Base-by-base conservation (phyloP, 1,284 basidiomycete species). In the Austropuccinia psidii region DNA sequence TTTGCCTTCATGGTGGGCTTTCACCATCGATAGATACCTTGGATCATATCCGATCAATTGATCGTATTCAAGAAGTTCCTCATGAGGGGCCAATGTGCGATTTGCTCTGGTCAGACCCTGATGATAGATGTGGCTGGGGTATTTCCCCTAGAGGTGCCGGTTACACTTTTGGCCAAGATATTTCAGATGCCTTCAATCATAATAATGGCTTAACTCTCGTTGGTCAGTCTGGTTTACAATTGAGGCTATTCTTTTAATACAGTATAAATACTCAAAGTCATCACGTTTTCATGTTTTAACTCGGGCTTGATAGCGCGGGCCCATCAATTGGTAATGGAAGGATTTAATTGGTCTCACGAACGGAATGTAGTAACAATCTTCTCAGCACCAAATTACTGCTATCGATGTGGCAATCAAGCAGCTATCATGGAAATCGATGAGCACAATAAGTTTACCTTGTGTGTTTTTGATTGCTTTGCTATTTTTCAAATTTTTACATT, bases 391-490 rank as follows among this genome's bases (percentile, higher is more conserved):
- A 97, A 97, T 83, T 96, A 96, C 52, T 98, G 96, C 84, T 98
- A 99, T 85, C 87, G 96, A 81, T 98, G 96, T 82, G 95, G 95
- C 72, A 99, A 99, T 83, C 96, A 98, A 81, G 95, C 95, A 60
- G 96, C 96, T 61, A 99, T 99, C 82, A 96, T 99, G 89, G 95
- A 98, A 83, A 97, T 98, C 82, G 95, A 98, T 83, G 96, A 98
- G 86, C 93, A 93, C 85, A 85, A 94, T 68, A 79, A 79, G 54
- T 75, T 76, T 17, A 84, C 83, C 68, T 84, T 85, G 81, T 82
- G 58, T 77, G 77, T 76, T 43, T 52, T 39, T 19, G 21, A 24
- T 39, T 54, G 9, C 4, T 17, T 35, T 54, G 7, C n/a, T 37
- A 15, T 0, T 3, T 13, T 8, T 13, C 17, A 31, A 5, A 19